Evolutionary conservation across 192 early-diverging fungal species (phyloP), one percentile per base, ranked within the genome.

Genomic region (Backusella luteola): DNA sequence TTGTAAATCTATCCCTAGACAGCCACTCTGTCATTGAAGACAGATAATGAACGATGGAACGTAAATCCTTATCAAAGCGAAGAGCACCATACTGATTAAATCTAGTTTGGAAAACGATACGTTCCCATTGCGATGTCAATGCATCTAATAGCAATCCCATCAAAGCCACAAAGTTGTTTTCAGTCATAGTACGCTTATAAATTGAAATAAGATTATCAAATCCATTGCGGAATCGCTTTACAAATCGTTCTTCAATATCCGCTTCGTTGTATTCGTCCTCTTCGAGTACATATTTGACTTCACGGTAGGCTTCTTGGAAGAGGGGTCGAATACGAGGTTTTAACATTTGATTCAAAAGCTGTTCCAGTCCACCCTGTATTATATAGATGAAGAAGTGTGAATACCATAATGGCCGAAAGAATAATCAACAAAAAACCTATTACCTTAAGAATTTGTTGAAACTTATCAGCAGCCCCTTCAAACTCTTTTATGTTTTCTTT

Each of bases 41-140:
- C n/a, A 96, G 72, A 73, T 91, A 91, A 36, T 89, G 86, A 42
- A 84, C 90, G 9, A 97, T 82, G 12, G 88, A 81, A 1, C 98
- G 88, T 11, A 98, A 79, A 78, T 99, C 97, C 80, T 94, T 94
- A 71, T 99, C 98, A 78, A 98, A 96, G 66, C 93, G 89, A 36
- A 98, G 86, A 4, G 94, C 95, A 0, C 98, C 98, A 49, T 96
- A 90, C 83, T 94, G 92, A 81, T 94, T 99, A 83, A 97, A 99
- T 68, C 93, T 93, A n/a, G 89, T 91, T 73, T 90, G 87, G 34
- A 94, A 82, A 32, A 98, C 88, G 23, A 94, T 92, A 63, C 92
- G 87, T 82, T 99, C 96, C 93, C 94, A 96, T 69, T 97, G 94
- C 29, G 84, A 88, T 1, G 88, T 86, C 35, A 97, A 77, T 32